Evolutionary conservation across 192 early-diverging fungal genomes (phyloP).

Genomic region (Linnemannia schmuckeri): DNA sequence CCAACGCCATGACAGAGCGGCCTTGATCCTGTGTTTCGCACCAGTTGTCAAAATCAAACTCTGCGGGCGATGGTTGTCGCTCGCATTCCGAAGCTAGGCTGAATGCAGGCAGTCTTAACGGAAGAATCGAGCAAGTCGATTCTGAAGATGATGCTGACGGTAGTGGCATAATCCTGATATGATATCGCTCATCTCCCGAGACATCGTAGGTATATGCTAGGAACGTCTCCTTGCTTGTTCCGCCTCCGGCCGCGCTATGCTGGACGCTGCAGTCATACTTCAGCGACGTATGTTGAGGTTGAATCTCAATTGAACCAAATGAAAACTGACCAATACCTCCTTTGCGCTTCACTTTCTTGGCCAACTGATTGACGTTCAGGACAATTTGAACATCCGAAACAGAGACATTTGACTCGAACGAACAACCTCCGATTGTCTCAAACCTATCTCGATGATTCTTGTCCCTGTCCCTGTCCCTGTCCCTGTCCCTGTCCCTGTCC

Average conservation of each 20-base stretch:
- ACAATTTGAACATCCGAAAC: slow-evolving; percentile 1
- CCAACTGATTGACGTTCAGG: slow-evolving; percentile 39
- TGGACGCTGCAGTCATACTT: not conserved
- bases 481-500: not conserved
- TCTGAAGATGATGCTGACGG: not conserved
- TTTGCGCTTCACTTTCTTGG: slow-evolving; percentile 9
- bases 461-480: not conserved
- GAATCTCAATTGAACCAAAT: slow-evolving; percentile 40
- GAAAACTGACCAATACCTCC: slow-evolving; percentile 7
- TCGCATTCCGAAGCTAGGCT: not conserved
- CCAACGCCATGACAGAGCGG: not conserved
- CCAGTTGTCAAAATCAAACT: slow-evolving; percentile 4
- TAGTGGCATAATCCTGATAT: not conserved
- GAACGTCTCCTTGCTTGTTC: not conserved
- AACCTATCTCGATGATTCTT: not conserved
- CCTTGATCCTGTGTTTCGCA: not conserved
- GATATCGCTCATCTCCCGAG: slow-evolving; percentile 36
- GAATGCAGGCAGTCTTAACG: not conserved
- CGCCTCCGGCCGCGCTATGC: not conserved
- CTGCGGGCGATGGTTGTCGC: not conserved
- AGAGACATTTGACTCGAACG: not conserved
- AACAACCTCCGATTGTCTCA: slow-evolving; percentile 3
- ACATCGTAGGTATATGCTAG: slow-evolving; percentile 31
- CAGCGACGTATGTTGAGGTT: slow-evolving; percentile 22
- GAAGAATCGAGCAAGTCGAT: not conserved